Conservation (phyloP, 1,284 basidiomycete species). For the Cutaneotrichosporon cutaneum region DNA sequence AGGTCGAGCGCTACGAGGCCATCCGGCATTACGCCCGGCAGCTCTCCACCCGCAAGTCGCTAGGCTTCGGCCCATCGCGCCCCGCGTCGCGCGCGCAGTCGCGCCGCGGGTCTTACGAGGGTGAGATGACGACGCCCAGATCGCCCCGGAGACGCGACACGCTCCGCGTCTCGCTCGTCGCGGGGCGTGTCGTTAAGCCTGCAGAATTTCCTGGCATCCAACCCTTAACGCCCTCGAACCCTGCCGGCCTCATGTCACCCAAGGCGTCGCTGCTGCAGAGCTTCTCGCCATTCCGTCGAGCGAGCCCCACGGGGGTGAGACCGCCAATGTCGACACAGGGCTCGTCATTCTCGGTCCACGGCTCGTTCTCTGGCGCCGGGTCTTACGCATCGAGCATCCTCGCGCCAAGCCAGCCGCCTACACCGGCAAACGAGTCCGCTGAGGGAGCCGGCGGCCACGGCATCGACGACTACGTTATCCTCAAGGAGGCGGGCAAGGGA, state of each 20-base stretch:
- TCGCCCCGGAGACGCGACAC: conserved; percentile 48
- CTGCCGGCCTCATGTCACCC: background rate
- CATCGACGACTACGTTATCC: conserved; percentile 61
- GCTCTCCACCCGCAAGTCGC: conserved; percentile 14
- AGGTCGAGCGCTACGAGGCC: conserved; percentile 32
- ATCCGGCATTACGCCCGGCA: conserved; percentile 40
- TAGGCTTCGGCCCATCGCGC: conserved; percentile 8
- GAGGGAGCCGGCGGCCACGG: conserved; percentile 48
- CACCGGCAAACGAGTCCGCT: conserved; percentile 40
- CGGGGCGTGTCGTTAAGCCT: conserved; percentile 50
- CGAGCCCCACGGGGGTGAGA: conserved; percentile 12
- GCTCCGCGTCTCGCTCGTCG: conserved; percentile 48
- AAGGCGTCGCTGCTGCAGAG: conserved; percentile 39
- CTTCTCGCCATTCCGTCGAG: conserved; percentile 48
- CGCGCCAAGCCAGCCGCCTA: conserved; percentile 45
- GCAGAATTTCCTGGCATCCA: conserved; percentile 42
- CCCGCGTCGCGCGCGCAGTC: conserved; percentile 14
- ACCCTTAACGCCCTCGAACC: conserved; percentile 36
- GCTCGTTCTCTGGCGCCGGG: background rate
- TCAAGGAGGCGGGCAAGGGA: conserved; percentile 87
- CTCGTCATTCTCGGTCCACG: background rate
- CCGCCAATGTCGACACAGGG: background rate
- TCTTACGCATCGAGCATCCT: conserved; percentile 44
- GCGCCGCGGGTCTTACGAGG: conserved; percentile 21
- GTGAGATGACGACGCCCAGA: conserved; percentile 29